Percentiles rank a stretch among this genome's conserved stretches.
Evolutionary conservation across 169 alveolate genomes (phyloP).

Genomic region (Babesia caballi): DNA sequence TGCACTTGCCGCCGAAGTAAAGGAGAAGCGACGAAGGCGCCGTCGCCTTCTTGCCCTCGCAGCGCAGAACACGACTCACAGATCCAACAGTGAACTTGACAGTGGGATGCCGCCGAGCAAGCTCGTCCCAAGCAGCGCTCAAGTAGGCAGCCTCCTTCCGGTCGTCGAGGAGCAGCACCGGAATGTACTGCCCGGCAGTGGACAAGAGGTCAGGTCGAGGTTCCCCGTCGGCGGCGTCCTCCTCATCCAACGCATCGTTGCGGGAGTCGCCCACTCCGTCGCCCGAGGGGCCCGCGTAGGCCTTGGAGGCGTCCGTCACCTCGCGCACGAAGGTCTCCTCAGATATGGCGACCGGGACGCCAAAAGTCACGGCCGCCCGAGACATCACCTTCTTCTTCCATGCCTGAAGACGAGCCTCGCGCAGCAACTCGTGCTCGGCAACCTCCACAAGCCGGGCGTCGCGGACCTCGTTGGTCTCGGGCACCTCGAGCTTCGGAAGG

Average conservation of each 20-base stretch:
- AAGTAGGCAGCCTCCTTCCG: slow-evolving; percentile 25
- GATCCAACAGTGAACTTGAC: slow-evolving; percentile 51
- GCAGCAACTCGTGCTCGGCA: slow-evolving; percentile 54
- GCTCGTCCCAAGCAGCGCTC: slow-evolving; percentile 40
- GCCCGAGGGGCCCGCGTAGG: background rate
- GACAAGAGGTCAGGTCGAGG: slow-evolving; percentile 31
- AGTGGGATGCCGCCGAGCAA: slow-evolving; percentile 42
- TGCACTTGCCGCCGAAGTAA: slow-evolving; percentile 57
- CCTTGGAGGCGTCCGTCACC: slow-evolving; percentile 60
- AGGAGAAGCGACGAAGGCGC: slow-evolving; percentile 57
- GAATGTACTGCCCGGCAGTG: slow-evolving; percentile 49
- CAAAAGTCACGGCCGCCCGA: slow-evolving; percentile 4
- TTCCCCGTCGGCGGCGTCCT: background rate
- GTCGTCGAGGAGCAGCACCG: slow-evolving; percentile 51
- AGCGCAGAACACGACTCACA: slow-evolving; percentile 25
- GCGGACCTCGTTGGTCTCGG: slow-evolving; percentile 79
- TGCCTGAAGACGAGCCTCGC: slow-evolving; percentile 62
- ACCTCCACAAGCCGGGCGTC: slow-evolving; percentile 53
- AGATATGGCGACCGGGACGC: slow-evolving; percentile 43
- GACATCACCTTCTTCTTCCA: slow-evolving; percentile 37
- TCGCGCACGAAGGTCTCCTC: slow-evolving; percentile 46
- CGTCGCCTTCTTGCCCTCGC: slow-evolving; percentile 8
- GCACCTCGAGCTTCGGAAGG: slow-evolving; percentile 76
- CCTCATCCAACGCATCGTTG: background rate
- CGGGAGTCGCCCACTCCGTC: background rate